Evolutionary conservation across 352 stramenopile species (phyloP).

Genomic region (Pythium volutum): DNA sequence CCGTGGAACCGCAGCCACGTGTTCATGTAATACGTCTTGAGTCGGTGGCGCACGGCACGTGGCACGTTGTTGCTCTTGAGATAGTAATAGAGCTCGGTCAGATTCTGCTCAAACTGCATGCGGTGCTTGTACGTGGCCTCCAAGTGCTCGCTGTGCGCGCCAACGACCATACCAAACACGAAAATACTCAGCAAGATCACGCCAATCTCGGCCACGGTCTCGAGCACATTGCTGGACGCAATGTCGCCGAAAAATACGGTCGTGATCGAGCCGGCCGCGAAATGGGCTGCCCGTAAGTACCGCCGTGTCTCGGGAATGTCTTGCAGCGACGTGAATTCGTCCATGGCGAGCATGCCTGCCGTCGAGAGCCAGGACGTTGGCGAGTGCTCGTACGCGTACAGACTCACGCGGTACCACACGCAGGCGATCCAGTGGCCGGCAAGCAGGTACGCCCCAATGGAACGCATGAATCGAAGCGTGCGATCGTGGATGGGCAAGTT

Average conservation of each 20-base stretch:
- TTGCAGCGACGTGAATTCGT: slow-evolving; percentile 37
- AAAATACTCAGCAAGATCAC: slow-evolving; percentile 70
- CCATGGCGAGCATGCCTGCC: slow-evolving; percentile 47
- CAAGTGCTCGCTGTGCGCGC: slow-evolving; percentile 55
- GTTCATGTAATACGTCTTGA: slow-evolving; percentile 65
- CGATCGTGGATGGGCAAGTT: slow-evolving; percentile 48
- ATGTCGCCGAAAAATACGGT: slow-evolving; percentile 76
- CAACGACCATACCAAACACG: slow-evolving; percentile 65
- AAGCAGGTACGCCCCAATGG: slow-evolving; percentile 47
- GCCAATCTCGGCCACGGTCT: slow-evolving; percentile 51
- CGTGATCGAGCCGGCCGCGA: slow-evolving; percentile 57
- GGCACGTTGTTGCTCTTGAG: slow-evolving; percentile 58
- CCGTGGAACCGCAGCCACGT: slow-evolving; percentile 67
- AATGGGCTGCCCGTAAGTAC: slow-evolving; percentile 61
- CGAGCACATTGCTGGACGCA: slow-evolving; percentile 53
- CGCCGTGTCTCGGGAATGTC: slow-evolving; percentile 39
- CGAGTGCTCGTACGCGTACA: slow-evolving; percentile 45
- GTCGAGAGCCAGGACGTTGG: slow-evolving; percentile 57
- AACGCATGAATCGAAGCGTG: slow-evolving; percentile 50
- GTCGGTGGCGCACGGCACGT: slow-evolving; percentile 40
- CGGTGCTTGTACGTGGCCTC: slow-evolving; percentile 61
- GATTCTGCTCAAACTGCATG: slow-evolving; percentile 70
- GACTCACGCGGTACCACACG: slow-evolving; percentile 49
- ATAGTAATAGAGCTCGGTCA: slow-evolving; percentile 61
- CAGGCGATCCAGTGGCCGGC: slow-evolving; percentile 70